A percentile compares a stretch with the other conserved stretches of the same genome.
Conservation (phyloP, 176 grass and related monocot genomes). For the bread wheat (Triticum aestivum) region IWGSC_CS_RefSeq_v2.1 NC_057798.1:691102923-691103422, state of each 20-base stretch:
- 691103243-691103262: not conserved
- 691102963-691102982: not conserved
- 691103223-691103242: not conserved
- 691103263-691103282: accelerated
- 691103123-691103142: accelerated
- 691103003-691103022: not conserved
- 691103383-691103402: not conserved
- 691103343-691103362: not conserved
- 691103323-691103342: not conserved
- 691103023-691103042: accelerated
- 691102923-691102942: not conserved
- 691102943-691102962: accelerated
- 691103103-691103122: not conserved
- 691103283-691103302: constrained; percentile 11
- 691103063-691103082: not conserved
- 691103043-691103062: not conserved
- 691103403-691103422: not conserved
- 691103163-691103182: not conserved
- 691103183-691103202: not conserved
- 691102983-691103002: not conserved
- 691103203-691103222: not conserved
- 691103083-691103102: not conserved
- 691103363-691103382: not conserved
- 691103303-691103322: constrained; percentile 17
- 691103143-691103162: not conserved